Evolutionary conservation across 2,329 filamentous ascomycete species (phyloP), one percentile per base, ranked within the genome.

Genomic region (Apiospora saccharicola): DNA sequence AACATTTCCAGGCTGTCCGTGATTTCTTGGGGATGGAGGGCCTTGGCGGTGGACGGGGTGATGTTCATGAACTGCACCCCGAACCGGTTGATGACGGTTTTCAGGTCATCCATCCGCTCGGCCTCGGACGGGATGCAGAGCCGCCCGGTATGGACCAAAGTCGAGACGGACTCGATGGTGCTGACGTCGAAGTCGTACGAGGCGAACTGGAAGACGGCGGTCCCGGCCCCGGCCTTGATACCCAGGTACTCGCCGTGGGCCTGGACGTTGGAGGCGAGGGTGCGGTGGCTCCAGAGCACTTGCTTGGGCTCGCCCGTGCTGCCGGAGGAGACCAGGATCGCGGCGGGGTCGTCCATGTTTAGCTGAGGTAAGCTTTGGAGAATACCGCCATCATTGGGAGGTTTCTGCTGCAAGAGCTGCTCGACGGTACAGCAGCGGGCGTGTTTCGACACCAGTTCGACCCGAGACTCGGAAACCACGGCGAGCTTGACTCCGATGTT

Each of bases 111-210:
- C 8, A 67, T 19, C 14, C 61, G n/a, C 16, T 67, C 34, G 24
- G 34, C 4, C 19, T 67, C 61, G 3, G 61, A 67, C 19, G 61
- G 61, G 7, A 67, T 67, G 14, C 61, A 67, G 34, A 67, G 22
- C 6, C 61, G 14, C 3, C 61, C 61, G 4, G 22, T 26, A 34
- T 67, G 34, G 19, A 44, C 61, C 3, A 67, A 34, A 1, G 61
- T 43, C 8, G 61, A 67, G 3, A 67, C 24, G 34, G 61, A 67
- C 61, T 67, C 61, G 61, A 67, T 67, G n/a, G 34, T 67, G 37
- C 61, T 67, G n/a, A 67, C 41, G 37, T 67, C 61, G 13, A 67
- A 67, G 37, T 67, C 61, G 34, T 67, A 67, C 37, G 61, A 67
- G 37, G 61, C 37, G 5, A 67, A 67, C 34, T 67, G 61, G 61